phyloP scores from a whole-genome alignment of 2,329 filamentous ascomycete species.

The Aspergillus awamori region DNA sequence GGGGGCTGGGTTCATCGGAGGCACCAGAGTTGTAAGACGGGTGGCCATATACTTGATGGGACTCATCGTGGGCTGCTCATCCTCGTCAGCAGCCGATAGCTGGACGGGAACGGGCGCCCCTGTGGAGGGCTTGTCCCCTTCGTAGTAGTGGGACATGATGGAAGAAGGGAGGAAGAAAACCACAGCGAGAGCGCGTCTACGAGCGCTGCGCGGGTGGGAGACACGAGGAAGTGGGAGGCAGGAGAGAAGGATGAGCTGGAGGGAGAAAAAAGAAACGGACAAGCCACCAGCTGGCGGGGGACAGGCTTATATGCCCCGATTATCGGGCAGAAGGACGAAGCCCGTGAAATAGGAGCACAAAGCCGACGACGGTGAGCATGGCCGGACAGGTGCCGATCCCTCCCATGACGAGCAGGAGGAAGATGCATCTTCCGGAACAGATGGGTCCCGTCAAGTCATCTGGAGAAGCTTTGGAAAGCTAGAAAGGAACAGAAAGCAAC shows the following conservation, averaged over 20 bases:
- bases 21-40: constrained; percentile 57
- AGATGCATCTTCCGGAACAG: background rate
- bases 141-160: constrained; percentile 2
- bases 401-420: constrained; percentile 1
- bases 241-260: background rate
- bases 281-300: background rate
- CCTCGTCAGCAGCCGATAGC: background rate
- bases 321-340: constrained; percentile 2
- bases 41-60: constrained; percentile 56
- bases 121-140: background rate
- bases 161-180: background rate
- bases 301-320: background rate
- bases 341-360: background rate
- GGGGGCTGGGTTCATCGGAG: constrained; percentile 57
- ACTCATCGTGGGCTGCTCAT: constrained; percentile 28
- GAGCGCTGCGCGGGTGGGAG: background rate
- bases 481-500: background rate
- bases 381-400: constrained; percentile 6
- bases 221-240: background rate
- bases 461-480: background rate
- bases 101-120: background rate
- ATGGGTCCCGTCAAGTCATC: background rate
- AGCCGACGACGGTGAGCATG: background rate
- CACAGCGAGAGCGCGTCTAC: background rate
- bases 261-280: background rate